Percentiles rank a stretch among this genome's conserved stretches.
Conservation (phyloP, 495 filamentous ascomycete species). For the Massariosphaeria phaeospora region DNA sequence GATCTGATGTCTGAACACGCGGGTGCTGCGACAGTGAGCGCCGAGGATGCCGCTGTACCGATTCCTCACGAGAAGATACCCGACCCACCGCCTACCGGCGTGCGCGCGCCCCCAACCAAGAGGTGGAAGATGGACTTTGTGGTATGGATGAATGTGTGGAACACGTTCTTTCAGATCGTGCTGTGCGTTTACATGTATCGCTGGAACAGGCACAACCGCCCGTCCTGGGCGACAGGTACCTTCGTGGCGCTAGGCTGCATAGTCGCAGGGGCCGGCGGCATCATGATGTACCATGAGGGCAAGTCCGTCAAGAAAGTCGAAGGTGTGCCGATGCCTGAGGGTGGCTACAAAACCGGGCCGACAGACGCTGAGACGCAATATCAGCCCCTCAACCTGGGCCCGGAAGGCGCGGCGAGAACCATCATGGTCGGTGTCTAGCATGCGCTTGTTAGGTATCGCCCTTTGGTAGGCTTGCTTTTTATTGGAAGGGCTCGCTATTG, state of each 20-base stretch:
- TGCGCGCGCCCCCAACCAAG: constrained; percentile 58
- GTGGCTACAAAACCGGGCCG: background rate
- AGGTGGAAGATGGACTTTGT: constrained; percentile 77
- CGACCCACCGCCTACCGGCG: constrained; percentile 56
- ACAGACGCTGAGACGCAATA: constrained; percentile 1
- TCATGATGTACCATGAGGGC: constrained; percentile 61
- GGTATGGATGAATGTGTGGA: constrained; percentile 66
- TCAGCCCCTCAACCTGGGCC: background rate
- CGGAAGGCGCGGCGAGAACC: constrained; percentile 2
- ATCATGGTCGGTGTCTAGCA: constrained; percentile 1
- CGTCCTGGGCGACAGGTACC: constrained; percentile 67
- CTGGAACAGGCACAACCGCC: constrained; percentile 59
- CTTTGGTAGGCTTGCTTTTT: background rate
- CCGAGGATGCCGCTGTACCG: constrained; percentile 48
- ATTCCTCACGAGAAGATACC: constrained; percentile 53
- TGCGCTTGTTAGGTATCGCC: background rate
- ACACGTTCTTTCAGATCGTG: constrained; percentile 68
- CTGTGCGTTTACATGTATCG: constrained; percentile 79
- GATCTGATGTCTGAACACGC: constrained; percentile 32
- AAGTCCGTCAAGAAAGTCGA: constrained; percentile 58
- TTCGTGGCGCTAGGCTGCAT: constrained; percentile 67
- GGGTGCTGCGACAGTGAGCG: constrained; percentile 4
- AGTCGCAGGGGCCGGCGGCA: constrained; percentile 62
- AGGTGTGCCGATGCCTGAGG: constrained; percentile 45
- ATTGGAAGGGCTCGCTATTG: constrained; percentile 5